Evolutionary conservation across 1,284 basidiomycete genomes (phyloP).

Genomic region (Apiotrichum veenhuisii): DNA sequence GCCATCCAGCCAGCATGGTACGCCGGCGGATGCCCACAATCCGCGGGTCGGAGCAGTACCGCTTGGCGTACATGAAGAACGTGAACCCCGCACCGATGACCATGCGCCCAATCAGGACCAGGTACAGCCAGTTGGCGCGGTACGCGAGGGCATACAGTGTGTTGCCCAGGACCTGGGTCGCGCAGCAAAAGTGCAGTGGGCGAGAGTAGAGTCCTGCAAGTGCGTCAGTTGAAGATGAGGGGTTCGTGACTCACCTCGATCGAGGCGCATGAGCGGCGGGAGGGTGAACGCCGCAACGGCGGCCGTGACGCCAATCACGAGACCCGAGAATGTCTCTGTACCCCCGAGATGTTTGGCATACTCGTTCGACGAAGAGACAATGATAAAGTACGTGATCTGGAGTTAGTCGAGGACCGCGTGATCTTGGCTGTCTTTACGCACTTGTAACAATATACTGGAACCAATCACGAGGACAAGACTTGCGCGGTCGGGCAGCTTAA

Average conservation of each 20-base stretch:
- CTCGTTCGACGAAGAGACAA: constrained; percentile 7
- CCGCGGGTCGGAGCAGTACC: constrained; percentile 11
- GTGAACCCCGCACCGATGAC: constrained; percentile 8
- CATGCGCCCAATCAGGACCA: constrained; percentile 10
- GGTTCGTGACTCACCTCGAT: constrained; percentile 1
- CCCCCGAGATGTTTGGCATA: constrained; percentile 11
- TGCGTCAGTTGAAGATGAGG: not conserved
- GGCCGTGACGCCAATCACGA: constrained; percentile 9
- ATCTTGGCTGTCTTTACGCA: too few species aligned
- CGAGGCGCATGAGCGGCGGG: not conserved
- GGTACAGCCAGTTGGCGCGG: constrained; percentile 8
- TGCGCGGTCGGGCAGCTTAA: too few species aligned
- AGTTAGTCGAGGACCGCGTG: too few species aligned
- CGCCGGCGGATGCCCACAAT: constrained; percentile 9
- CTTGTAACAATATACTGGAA: too few species aligned
- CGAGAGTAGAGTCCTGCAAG: constrained; percentile 2
- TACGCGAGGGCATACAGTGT: constrained; percentile 7
- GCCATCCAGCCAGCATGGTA: constrained; percentile 12
- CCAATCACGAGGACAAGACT: too few species aligned
- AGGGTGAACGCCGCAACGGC: not conserved
- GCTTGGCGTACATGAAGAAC: constrained; percentile 13
- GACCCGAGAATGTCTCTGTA: constrained; percentile 3
- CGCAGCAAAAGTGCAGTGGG: constrained; percentile 9
- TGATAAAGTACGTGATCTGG: constrained; percentile 8
- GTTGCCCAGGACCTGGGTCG: constrained; percentile 4